A percentile compares a stretch with the other conserved stretches of the same genome.
Evolutionary conservation across 78 protist genomes (phyloP).

Genomic region (Speleostelium caveatum): DNA sequence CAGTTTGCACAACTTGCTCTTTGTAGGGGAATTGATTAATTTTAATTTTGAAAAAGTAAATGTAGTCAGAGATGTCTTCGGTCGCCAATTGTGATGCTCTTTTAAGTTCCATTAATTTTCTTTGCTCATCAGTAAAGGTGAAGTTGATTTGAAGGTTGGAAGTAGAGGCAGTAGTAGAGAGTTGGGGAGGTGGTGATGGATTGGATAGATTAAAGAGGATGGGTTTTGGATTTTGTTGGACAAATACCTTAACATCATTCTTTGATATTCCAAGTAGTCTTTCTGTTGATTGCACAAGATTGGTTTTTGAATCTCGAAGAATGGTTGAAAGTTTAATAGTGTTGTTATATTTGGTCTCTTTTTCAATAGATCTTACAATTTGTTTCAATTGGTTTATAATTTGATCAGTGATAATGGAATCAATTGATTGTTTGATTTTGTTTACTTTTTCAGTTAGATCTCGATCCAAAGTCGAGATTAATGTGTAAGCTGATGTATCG

Average conservation of each 20-base stretch:
- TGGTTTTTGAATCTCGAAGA: conserved; percentile 57
- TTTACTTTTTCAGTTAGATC: conserved; percentile 38
- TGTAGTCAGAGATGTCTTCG: conserved; percentile 53
- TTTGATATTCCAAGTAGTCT: conserved; percentile 5
- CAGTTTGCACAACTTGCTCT: conserved; percentile 48
- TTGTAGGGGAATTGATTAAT: conserved; percentile 25
- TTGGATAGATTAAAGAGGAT: not conserved
- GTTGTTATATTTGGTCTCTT: conserved; percentile 20
- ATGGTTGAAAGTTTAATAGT: conserved; percentile 49
- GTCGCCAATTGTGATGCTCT: conserved; percentile 52
- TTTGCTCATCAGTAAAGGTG: conserved; percentile 14
- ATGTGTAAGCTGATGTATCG: not conserved
- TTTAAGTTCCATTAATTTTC: conserved; percentile 34
- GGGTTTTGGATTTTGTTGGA: conserved; percentile 36
- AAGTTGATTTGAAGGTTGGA: not conserved
- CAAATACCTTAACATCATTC: conserved; percentile 6
- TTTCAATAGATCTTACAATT: conserved; percentile 23
- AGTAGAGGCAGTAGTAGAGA: conserved; percentile 3
- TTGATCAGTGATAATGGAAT: conserved; percentile 40
- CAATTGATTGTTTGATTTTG: conserved; percentile 35
- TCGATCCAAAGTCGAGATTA: not conserved
- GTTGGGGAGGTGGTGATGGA: not conserved
- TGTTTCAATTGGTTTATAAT: not conserved
- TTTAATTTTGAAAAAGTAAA: conserved; percentile 30
- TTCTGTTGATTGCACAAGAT: conserved; percentile 42